Evolutionary conservation across 1,139 yeast species (phyloP), one percentile per base, ranked within the genome.

Genomic region (Pichia sp.): DNA sequence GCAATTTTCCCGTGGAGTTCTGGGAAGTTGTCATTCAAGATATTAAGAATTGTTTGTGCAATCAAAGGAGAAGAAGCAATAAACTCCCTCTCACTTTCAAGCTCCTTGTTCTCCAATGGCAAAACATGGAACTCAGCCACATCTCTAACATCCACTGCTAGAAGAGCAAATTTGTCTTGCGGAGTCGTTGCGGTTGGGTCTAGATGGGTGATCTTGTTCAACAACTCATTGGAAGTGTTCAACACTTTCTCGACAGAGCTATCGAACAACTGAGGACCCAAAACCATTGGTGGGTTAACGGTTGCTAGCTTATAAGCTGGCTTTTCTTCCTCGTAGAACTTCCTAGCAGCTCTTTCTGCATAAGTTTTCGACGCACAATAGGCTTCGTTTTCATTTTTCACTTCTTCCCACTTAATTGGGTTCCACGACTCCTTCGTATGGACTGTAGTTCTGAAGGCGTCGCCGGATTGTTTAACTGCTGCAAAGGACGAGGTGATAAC

Each of bases 401-500:
- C 74, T 46, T 68, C 63, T 45, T 75, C 77, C 73, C 71, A 67
- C 19, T 72, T 65, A 45, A 73, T 69, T 44, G 68, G 67, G 59
- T 74, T 75, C 80, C 81, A 78, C 7, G 68, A 58, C 5, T 66
- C 61, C 59, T 76, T 81, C 23, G 60, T 65, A 31, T 62, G 59
- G 4, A 49, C 11, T 11, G 38, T 32, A 13, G 44, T 46, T 10
- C 44, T 19, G 11, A 61, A 61, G 34, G 50, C 7, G 13, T 46
- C 26, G 29, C 5, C 41, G 13, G 30, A 19, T 16, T 54, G 46
- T 52, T 57, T 63, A 58, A 75, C 72, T 1, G 85, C 75, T 11
- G 83, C 85, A 62, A 71, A 75, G 0, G 85, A 79, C 0, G 86
- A 81, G 2, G 87, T 82, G 32, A 80, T 68, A 36, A 81, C 83